A percentile compares a stretch with the other conserved stretches of the same genome.
These are phyloP conservation scores for Fusarium musae DNA, from an alignment of 2,329 filamentous ascomycete species.

Conservation along the genomic window DNA sequence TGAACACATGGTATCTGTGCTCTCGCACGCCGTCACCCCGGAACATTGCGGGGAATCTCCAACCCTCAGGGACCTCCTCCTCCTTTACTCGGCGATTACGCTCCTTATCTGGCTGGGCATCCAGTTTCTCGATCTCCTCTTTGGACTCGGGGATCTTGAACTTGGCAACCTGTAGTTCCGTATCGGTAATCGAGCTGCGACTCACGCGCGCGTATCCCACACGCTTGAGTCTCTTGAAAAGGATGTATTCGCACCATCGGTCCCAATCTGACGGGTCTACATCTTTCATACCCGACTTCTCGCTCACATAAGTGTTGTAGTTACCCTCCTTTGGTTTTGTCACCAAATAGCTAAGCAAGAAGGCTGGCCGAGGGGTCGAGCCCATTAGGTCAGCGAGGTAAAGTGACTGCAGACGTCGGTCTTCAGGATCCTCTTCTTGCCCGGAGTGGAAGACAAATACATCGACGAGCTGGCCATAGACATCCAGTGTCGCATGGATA, in stretches of 20 bases:
- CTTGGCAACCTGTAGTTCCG: conserved; percentile 95
- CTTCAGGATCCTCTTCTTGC: conserved; percentile 95
- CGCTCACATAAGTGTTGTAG: conserved; percentile 94
- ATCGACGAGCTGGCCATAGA: conserved; percentile 89
- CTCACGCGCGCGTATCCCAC: conserved; percentile 91
- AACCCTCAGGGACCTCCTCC: conserved; percentile 77
- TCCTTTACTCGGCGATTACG: conserved; percentile 72
- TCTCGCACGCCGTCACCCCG: conserved; percentile 86
- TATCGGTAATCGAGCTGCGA: conserved; percentile 93
- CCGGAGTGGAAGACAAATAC: conserved; percentile 99
- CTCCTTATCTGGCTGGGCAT: conserved; percentile 60
- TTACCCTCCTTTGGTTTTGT: conserved; percentile 91
- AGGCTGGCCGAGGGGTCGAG: conserved; percentile 78
- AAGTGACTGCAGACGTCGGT: conserved; percentile 84
- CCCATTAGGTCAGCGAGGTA: conserved; percentile 93
- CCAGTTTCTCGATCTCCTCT: conserved; percentile 61
- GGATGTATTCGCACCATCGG: conserved; percentile 98
- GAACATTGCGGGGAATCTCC: conserved; percentile 87
- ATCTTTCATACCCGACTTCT: conserved; percentile 90
- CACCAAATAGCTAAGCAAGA: conserved; percentile 92
- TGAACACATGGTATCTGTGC: conserved; percentile 94
- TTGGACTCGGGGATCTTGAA: conserved; percentile 81
- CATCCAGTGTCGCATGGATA: conserved; percentile 95
- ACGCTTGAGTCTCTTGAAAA: conserved; percentile 89
- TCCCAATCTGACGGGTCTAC: conserved; percentile 95